Conservation (phyloP, 2,329 filamentous ascomycete genomes). For the Ophiostoma sp. region DNA sequence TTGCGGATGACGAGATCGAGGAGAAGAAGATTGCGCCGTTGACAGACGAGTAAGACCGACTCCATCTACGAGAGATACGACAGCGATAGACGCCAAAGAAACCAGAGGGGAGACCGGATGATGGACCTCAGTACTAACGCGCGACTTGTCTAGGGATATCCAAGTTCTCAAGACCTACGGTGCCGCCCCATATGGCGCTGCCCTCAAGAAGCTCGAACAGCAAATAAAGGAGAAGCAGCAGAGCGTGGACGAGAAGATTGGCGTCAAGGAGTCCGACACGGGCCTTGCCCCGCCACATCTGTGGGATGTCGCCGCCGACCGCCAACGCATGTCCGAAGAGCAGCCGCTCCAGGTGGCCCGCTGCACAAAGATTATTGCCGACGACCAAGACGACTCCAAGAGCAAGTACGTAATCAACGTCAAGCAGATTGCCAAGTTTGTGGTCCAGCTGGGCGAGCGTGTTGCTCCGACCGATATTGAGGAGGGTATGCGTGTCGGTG, state of each 20-base stretch:
- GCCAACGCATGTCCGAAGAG: conserved; percentile 98
- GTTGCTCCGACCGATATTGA: conserved; percentile 99
- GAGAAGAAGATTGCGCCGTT: conserved; percentile 99
- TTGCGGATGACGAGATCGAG: conserved; percentile 92
- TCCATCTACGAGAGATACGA: not conserved
- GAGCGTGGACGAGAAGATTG: conserved; percentile 98
- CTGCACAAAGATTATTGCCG: conserved; percentile 98
- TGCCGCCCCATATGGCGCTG: conserved; percentile 88
- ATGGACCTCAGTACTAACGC: not conserved
- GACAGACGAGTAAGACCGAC: conserved; percentile 80
- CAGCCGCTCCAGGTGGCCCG: conserved; percentile 95
- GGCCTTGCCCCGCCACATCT: conserved; percentile 96
- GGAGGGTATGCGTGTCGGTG: conserved; percentile 97
- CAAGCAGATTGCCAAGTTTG: conserved; percentile 99
- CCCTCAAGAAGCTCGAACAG: conserved; percentile 96
- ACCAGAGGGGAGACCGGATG: too few relatives aligned
- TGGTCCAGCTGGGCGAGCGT: conserved; percentile 94
- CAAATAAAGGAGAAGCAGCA: conserved; percentile 99
- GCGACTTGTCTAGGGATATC: conserved; percentile 72
- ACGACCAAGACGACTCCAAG: conserved; percentile 94
- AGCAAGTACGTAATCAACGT: conserved; percentile 99
- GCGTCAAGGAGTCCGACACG: conserved; percentile 94
- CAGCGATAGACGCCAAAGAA: not conserved
- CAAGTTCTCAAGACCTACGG: conserved; percentile 99
- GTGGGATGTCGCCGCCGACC: conserved; percentile 97